These are phyloP conservation scores for Meripilus lineatus DNA, from an alignment of 1,284 basidiomycete genomes.

Conservation along the genomic window DNA sequence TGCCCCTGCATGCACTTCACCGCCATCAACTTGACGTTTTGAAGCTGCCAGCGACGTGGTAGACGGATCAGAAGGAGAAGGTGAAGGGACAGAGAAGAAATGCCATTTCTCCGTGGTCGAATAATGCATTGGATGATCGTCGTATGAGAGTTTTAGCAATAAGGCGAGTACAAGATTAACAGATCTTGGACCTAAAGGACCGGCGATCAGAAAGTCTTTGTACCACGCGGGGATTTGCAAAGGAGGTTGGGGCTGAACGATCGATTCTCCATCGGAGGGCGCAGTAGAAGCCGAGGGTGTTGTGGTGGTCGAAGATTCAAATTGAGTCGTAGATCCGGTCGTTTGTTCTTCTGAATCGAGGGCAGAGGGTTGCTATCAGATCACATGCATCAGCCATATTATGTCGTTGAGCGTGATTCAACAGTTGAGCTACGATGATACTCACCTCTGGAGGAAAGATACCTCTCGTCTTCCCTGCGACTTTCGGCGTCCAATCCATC, in stretches of 20 bases:
- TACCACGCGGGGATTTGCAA: constrained; percentile 75
- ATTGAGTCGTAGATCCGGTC: too few relatives aligned
- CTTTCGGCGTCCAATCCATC: constrained; percentile 94
- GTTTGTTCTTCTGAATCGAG: neutral
- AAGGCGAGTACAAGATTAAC: constrained; percentile 72
- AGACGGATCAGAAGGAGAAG: too few relatives aligned
- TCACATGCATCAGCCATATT: neutral
- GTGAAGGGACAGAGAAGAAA: too few relatives aligned
- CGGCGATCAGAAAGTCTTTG: constrained; percentile 44
- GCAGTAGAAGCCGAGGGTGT: too few relatives aligned
- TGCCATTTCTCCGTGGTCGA: constrained; percentile 66
- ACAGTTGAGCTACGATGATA: too few relatives aligned
- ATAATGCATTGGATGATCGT: constrained; percentile 64
- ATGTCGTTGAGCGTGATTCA: too few relatives aligned
- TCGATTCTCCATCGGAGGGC: too few relatives aligned
- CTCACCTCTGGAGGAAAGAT: constrained; percentile 25
- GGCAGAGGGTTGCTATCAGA: neutral
- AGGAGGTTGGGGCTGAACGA: too few relatives aligned
- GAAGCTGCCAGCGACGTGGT: too few relatives aligned
- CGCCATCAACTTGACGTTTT: constrained; percentile 32
- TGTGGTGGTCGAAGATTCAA: too few relatives aligned
- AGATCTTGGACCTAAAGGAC: constrained; percentile 47
- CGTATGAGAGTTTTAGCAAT: constrained; percentile 74
- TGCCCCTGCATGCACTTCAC: too few relatives aligned
- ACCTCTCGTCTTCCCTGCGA: constrained; percentile 67